Base-by-base conservation (phyloP, 2,329 filamentous ascomycete genomes). In the Zymoseptoria brevis region DNA sequence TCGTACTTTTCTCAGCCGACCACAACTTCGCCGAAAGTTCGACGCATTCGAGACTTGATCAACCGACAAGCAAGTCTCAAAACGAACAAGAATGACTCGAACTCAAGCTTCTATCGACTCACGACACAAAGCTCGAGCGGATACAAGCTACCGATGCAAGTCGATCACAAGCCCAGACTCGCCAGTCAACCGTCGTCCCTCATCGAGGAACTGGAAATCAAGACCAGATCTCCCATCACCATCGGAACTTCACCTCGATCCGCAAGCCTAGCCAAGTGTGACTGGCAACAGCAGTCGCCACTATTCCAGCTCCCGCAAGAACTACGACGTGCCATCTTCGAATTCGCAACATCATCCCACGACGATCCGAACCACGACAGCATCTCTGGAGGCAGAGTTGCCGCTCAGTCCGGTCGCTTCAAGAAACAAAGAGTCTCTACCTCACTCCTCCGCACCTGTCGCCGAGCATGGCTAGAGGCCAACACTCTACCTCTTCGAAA, bases 301-400 rank as follows among this genome's bases (percentile, higher is more conserved):
- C 48, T 58, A 11, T 51, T 60, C 56, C 30, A 51, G 13, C 45
- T 60, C 6, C 52, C 59, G 19, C 52, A 55, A 55, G 59, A 60
- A 50, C 55, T 60, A 8, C 59, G 57, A 9, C 55, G 55, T 24
- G 13, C 13, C 26, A 56, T 57, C 26, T 60, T 60, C 53, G 53
- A 56, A 16, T 58, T 41, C 21, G 55, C 55, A 3, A 45, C 35
- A n/a, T 13, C 35, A 7, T n/a, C 35, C 35, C 5, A 45, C 4
- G 13, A 45, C 35, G 35, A 45, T 45, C 35, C 13, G 2, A 45
- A n/a, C 13, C 35, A 45, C 35, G 2, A 45, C 11, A 45, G 13
- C 35, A 45, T n/a, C 16, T n/a, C 35, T 16, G 35, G 13, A 45
- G 35, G 35, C 35, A 4, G 13, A 45, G 13, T 45, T n/a, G 35